Evolutionary conservation across 139 green algal species (phyloP).

Genomic region (Auxenochlorella protothecoides): DNA sequence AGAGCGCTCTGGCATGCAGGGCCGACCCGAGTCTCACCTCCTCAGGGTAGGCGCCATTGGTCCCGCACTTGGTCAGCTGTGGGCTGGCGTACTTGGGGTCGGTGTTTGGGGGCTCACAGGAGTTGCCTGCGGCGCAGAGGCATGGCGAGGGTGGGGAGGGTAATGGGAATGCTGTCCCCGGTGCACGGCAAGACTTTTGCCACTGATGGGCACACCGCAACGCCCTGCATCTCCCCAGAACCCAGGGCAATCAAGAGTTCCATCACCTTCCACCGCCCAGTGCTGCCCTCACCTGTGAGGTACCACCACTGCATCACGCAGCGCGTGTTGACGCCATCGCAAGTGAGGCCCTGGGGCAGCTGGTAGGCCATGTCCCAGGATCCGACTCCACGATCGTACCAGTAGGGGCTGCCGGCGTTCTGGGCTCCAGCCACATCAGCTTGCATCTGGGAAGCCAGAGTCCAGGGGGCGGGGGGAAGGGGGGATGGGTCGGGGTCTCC

Average conservation of each 20-base stretch:
- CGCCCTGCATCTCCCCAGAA: too few relatives aligned
- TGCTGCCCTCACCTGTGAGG: slow-evolving; percentile 3
- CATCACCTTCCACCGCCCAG: too few relatives aligned
- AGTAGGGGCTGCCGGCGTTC: neutral
- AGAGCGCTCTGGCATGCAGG: too few relatives aligned
- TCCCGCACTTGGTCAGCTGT: slow-evolving; percentile 14
- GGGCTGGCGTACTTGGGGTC: slow-evolving; percentile 6
- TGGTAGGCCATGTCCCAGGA: slow-evolving; percentile 23
- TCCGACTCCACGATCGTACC: neutral
- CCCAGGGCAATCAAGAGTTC: too few relatives aligned
- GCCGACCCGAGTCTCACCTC: neutral
- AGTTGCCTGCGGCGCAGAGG: slow-evolving; percentile 12
- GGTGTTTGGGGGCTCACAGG: slow-evolving; percentile 20
- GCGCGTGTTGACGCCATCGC: slow-evolving; percentile 2
- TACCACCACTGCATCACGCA: slow-evolving; percentile 38
- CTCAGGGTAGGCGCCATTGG: neutral
- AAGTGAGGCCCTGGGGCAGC: slow-evolving; percentile 13
- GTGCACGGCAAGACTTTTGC: too few relatives aligned
- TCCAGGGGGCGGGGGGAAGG: too few relatives aligned
- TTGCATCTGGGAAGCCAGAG: neutral
- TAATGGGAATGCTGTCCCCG: too few relatives aligned
- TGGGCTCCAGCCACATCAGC: slow-evolving; percentile 6
- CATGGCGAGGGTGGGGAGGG: too few relatives aligned
- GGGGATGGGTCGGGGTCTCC: too few relatives aligned
- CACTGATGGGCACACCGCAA: too few relatives aligned